Conservation (phyloP, 164 flowering plant genomes). For the Magnolia officinalis region DNA sequence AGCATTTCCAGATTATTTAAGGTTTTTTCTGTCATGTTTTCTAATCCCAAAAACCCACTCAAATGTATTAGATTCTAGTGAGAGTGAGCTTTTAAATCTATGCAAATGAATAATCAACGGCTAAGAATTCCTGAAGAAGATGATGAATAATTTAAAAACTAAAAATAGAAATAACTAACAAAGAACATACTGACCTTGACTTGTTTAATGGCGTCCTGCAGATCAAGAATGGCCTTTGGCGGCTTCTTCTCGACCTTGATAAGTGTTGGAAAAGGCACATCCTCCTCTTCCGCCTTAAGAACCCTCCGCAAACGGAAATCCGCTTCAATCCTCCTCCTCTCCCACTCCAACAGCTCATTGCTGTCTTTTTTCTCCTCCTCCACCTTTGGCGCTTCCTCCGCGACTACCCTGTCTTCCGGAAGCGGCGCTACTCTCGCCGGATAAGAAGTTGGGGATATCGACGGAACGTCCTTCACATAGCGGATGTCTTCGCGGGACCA, state of each 20-base stretch:
- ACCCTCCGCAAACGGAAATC: slow-evolving; percentile 22
- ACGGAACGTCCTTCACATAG: slow-evolving; percentile 58
- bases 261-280: slow-evolving; percentile 60
- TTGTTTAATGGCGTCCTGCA: slow-evolving; percentile 69
- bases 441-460: slow-evolving; percentile 59
- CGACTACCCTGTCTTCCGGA: slow-evolving; percentile 49
- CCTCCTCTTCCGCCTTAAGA: slow-evolving; percentile 33
- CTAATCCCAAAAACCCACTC: neutral
- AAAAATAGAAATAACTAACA: neutral
- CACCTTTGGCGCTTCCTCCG: slow-evolving; percentile 9
- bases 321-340: slow-evolving; percentile 46
- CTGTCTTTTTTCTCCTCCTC: slow-evolving; percentile 16
- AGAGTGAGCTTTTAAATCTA: too few species aligned
- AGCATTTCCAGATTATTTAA: too few species aligned
- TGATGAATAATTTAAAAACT: neutral
- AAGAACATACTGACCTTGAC: slow-evolving; percentile 65
- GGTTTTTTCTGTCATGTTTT: neutral
- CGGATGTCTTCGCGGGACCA: slow-evolving; percentile 74
- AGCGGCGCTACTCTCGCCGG: slow-evolving; percentile 67
- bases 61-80: neutral
- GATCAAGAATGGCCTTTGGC: slow-evolving; percentile 51
- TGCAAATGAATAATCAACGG: neutral
- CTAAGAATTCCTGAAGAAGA: neutral
- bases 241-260: slow-evolving; percentile 59
- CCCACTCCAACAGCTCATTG: slow-evolving; percentile 32